Conservation (phyloP, 2,329 filamentous ascomycete genomes). For the Neonectria neomacrospora region DNA sequence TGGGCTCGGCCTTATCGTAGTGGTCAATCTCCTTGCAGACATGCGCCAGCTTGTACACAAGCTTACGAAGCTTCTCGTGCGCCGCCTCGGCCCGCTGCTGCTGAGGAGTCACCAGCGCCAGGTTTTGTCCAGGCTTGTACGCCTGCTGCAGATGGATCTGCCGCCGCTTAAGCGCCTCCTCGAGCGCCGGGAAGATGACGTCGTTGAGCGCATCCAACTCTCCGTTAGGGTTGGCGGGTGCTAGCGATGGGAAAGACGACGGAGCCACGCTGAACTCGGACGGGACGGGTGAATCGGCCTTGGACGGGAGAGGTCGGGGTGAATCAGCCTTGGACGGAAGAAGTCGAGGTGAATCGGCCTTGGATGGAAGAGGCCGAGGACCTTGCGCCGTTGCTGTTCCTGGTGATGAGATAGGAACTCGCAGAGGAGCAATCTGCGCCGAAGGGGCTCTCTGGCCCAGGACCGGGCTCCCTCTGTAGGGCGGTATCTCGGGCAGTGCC, state of each 20-base stretch:
- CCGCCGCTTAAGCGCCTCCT: conserved; percentile 88
- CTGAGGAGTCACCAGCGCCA: conserved; percentile 64
- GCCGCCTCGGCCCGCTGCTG: conserved; percentile 76
- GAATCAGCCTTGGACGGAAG: conserved; percentile 48
- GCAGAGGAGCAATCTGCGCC: conserved; percentile 40
- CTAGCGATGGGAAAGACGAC: conserved; percentile 66
- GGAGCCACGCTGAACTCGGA: conserved; percentile 51
- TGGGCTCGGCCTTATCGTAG: conserved; percentile 85
- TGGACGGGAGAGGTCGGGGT: conserved; percentile 44
- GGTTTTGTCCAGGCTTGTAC: conserved; percentile 54
- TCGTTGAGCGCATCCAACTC: conserved; percentile 89
- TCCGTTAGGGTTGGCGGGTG: conserved; percentile 68
- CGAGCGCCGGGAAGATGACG: conserved; percentile 91
- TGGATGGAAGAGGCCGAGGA: conserved; percentile 41
- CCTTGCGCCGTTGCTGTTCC: conserved; percentile 33
- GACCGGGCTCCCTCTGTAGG: conserved; percentile 57
- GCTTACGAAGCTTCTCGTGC: conserved; percentile 83
- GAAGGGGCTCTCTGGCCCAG: conserved; percentile 44
- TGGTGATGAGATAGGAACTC: conserved; percentile 31
- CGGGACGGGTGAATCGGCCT: conserved; percentile 47
- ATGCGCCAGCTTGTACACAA: conserved; percentile 84
- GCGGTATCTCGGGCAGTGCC: conserved; percentile 65
- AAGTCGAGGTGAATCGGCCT: conserved; percentile 45
- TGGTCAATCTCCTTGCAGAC: conserved; percentile 92
- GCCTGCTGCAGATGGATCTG: conserved; percentile 68